These are phyloP conservation scores for Lipomyces spencermartinsiae DNA, from an alignment of 805 yeast species.

Conservation along the genomic window DNA sequence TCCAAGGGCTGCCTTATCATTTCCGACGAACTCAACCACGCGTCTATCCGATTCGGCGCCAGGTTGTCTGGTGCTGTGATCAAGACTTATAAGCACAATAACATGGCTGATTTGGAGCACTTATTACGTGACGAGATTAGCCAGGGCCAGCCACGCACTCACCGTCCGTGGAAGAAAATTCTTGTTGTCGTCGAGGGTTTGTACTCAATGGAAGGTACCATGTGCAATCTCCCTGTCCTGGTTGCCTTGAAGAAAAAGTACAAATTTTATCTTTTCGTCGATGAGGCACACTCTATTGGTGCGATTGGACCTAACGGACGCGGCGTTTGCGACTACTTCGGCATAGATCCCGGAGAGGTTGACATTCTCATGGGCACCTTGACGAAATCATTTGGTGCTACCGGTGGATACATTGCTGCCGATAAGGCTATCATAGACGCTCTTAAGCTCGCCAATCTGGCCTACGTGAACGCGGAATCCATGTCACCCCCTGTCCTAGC, in stretches of 20 bases:
- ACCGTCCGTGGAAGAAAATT: conserved; percentile 86
- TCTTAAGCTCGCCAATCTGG: conserved; percentile 73
- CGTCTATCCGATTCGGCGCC: conserved; percentile 94
- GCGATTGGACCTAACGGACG: conserved; percentile 96
- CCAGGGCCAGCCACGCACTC: conserved; percentile 93
- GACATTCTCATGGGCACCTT: conserved; percentile 97
- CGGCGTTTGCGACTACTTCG: conserved; percentile 94
- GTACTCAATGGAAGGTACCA: conserved; percentile 87
- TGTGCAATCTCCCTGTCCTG: conserved; percentile 78
- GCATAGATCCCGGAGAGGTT: conserved; percentile 72
- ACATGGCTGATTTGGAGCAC: conserved; percentile 78
- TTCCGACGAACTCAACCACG: conserved; percentile 93
- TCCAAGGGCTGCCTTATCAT: conserved; percentile 89
- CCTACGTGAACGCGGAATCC: conserved; percentile 80
- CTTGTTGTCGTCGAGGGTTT: conserved; percentile 91
- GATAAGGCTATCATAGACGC: conserved; percentile 70
- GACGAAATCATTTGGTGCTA: conserved; percentile 97
- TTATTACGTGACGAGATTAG: conserved; percentile 82
- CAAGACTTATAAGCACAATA: conserved; percentile 69
- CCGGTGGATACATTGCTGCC: conserved; percentile 97
- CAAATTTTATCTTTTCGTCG: conserved; percentile 88
- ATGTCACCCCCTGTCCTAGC: conserved; percentile 81
- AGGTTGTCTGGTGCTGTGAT: conserved; percentile 92
- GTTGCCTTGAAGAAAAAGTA: conserved; percentile 80
- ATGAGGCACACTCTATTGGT: conserved; percentile 98